Evolutionary conservation across 2,329 filamentous ascomycete genomes (phyloP), one percentile per base, ranked within the genome.

Genomic region (Exutisphaerella laricina): DNA sequence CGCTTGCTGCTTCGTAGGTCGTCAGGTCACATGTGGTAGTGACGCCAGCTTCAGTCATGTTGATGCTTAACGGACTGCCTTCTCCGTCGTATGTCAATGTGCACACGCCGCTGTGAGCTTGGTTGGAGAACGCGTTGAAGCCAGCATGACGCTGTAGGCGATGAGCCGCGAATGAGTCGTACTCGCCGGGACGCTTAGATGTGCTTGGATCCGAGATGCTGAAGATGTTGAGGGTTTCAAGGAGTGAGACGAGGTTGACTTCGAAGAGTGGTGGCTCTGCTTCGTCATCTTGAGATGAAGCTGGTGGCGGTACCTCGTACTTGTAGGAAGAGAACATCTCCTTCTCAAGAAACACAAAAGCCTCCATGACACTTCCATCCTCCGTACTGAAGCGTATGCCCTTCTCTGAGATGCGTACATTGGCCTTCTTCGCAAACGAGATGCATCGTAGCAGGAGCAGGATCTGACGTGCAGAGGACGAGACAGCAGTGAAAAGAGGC

Each of bases 151-250:
- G 57, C 22, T 58, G 55, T 12, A 67, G 54, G 51, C 68, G 58
- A 37, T 62, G 58, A 3, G 61, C 51, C 16, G 56, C 53, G 59
- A 66, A 62, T 49, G 66, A 38, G 54, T 66, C 67, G 59, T 67
- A 55, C 47, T 57, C 43, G 56, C 62, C 53, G 52, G 65, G 44
- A 43, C 58, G 48, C 54, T 66, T 59, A 5, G 50, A 37, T 14
- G 53, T 54, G 43, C 51, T 56, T 5, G 69, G 67, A 45, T 71
- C 70, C 16, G 67, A 70, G 36, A 89, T 78, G 37, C 88, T 88
- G 59, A 98, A 94, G 37, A 98, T 97, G 59, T 96, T 90, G 5
- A 98, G 75, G 0, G 90, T 94, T 68, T 97, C 92, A 40, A 98
- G 78, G 3, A 98, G 77, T 13, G 90, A 86, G 4, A 83, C 75